These are phyloP conservation scores for Salix suchowensis DNA, from an alignment of 345 rosid species.

Conservation along the genomic window DNA sequence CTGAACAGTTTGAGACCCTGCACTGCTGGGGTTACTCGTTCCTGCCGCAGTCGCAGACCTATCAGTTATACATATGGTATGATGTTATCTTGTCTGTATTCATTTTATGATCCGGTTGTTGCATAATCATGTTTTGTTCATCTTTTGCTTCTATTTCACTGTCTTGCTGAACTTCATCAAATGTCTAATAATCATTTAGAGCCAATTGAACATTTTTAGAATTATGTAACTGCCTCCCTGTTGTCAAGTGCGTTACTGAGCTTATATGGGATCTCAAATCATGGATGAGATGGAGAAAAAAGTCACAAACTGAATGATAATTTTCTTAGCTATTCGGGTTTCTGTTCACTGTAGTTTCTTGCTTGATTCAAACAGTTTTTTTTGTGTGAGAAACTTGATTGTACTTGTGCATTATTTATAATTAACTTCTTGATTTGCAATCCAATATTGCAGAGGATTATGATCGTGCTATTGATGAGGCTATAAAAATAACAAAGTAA, in stretches of 20 bases:
- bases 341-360: neutral
- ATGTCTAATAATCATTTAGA: neutral
- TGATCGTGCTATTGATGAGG: slow-evolving; percentile 69
- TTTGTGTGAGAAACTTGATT: neutral
- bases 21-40: slow-evolving; percentile 40
- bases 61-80: slow-evolving; percentile 71
- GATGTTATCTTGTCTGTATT: slow-evolving; percentile 11
- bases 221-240: neutral
- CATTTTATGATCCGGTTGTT: slow-evolving; percentile 1
- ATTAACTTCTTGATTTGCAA: slow-evolving; percentile 7
- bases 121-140: neutral
- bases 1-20: slow-evolving; percentile 34
- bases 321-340: neutral
- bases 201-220: neutral
- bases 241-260: neutral
- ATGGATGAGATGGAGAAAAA: neutral
- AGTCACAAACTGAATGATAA: neutral
- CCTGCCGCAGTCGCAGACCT: slow-evolving; percentile 59
- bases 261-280: neutral
- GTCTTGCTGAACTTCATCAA: neutral
- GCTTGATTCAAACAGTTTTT: neutral
- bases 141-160: neutral
- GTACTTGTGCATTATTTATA: neutral
- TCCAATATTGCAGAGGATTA: slow-evolving; percentile 53
- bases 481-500: slow-evolving; percentile 60